These are phyloP conservation scores for Stephanodiscus triporus DNA, from an alignment of 108 stramenopile species.

Conservation along the genomic window DNA sequence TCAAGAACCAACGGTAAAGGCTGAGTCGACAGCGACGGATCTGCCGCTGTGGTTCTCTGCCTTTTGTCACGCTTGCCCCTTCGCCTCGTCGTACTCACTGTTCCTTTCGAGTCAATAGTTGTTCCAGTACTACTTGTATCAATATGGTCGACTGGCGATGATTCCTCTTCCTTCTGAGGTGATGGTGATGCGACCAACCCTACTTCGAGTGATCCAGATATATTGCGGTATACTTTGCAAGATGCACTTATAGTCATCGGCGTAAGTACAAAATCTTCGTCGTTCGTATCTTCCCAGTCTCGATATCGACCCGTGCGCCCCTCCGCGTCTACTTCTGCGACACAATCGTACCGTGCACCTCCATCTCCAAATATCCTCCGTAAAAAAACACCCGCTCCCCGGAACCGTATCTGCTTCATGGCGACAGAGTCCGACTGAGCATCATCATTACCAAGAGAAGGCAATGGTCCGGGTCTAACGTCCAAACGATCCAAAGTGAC, in stretches of 20 bases:
- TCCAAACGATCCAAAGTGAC: slow-evolving; percentile 34
- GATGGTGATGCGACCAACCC: not conserved
- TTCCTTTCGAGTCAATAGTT: slow-evolving; percentile 11
- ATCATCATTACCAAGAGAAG: not conserved
- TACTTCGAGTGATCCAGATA: slow-evolving; percentile 5
- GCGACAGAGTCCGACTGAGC: slow-evolving; percentile 11
- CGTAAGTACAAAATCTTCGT: slow-evolving; percentile 31
- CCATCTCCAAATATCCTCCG: slow-evolving; percentile 22
- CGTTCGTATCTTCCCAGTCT: slow-evolving; percentile 19
- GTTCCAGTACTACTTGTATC: slow-evolving; percentile 13
- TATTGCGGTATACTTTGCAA: slow-evolving; percentile 29
- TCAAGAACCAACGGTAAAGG: not conserved
- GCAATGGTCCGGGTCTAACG: slow-evolving; percentile 25
- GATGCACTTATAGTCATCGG: slow-evolving; percentile 32
- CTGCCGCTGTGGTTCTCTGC: slow-evolving; percentile 7
- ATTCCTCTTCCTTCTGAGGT: slow-evolving; percentile 9
- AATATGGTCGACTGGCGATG: slow-evolving; percentile 10
- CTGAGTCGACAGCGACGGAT: not conserved
- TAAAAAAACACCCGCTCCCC: slow-evolving; percentile 29
- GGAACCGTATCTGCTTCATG: slow-evolving; percentile 24
- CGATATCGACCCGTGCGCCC: slow-evolving; percentile 6
- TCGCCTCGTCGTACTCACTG: slow-evolving; percentile 45
- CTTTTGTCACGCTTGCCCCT: slow-evolving; percentile 70
- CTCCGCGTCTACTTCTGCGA: not conserved
- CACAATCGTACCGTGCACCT: not conserved